Evolutionary conservation across 345 rosid species (phyloP), one percentile per base, ranked within the genome.

Genomic region (Kandelia obovata): DNA sequence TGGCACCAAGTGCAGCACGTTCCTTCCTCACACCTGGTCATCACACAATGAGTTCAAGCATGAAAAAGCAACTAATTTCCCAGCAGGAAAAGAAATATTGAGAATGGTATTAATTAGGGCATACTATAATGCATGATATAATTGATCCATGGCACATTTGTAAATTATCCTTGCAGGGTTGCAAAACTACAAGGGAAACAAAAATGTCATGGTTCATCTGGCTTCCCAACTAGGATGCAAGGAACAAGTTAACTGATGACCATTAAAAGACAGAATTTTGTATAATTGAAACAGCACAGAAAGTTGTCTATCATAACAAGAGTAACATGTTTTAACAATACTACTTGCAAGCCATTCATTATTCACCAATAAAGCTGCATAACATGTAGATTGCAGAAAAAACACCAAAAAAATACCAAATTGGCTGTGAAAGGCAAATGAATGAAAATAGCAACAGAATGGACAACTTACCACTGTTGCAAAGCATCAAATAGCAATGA

Each of bases 401-500:
- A 47, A 68, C 37, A 61, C 47, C 11, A 30, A 74, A 17, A n/a
- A 17, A 23, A 58, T 25, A 19, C 0, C 17, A 35, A 49, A 26
- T 10, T 2, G 31, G 23, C 11, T 20, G 53, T 37, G 52, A 34
- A 37, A 13, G 4, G 7, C 9, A 51, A 66, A 15, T 2, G 52
- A 62, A 53, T 53, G 74, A 47, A 25, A 66, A 52, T 20, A 25
- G 70, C 13, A n/a, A 62, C 7, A 57, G 61, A 39, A 63, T 66
- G 39, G 23, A 39, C 21, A 63, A 66, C 87, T 39, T 83, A 94
- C 99, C 98, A 46, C 77, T 86, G 70, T 90, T 92, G 80, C 94
- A 80, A 69, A 95, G 96, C 97, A 92, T 92, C 86, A 95, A 77
- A 87, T 92, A 90, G 78, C 97, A 95, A 80, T 95, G 99, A 80